Conservation (phyloP, 2,329 filamentous ascomycete genomes). For the Penicillium sp. region DNA sequence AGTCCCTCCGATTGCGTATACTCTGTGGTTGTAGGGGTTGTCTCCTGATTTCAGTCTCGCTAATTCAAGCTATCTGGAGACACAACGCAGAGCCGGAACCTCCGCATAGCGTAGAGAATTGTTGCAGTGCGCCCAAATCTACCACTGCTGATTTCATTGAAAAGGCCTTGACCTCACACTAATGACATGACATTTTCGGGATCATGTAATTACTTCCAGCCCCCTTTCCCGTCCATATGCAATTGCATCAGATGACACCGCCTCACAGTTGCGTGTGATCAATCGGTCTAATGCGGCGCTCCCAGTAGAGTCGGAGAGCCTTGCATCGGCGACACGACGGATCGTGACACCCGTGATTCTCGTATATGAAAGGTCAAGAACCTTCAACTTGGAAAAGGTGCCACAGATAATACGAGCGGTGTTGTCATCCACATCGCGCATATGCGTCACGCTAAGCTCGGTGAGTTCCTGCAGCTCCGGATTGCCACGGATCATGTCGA, state of each 20-base stretch:
- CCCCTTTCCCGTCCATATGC: constrained; percentile 28
- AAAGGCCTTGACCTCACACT: background rate
- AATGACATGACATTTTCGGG: too few relatives aligned
- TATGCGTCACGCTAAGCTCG: constrained; percentile 26
- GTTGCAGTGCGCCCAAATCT: too few relatives aligned
- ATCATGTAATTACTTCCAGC: constrained; percentile 22
- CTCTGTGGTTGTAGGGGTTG: too few relatives aligned
- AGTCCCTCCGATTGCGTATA: too few relatives aligned
- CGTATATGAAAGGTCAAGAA: constrained; percentile 31
- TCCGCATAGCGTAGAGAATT: too few relatives aligned
- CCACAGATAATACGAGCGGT: constrained; percentile 15
- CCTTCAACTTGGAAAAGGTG: constrained; percentile 24
- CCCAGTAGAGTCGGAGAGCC: constrained; percentile 3
- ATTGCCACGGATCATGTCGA: constrained; percentile 10
- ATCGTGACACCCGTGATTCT: constrained; percentile 31
- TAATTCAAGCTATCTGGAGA: too few relatives aligned
- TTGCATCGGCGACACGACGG: constrained; percentile 27
- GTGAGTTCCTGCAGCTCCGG: constrained; percentile 18
- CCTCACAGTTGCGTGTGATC: constrained; percentile 24
- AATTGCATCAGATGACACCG: constrained; percentile 30
- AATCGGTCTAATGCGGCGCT: constrained; percentile 21
- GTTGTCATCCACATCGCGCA: constrained; percentile 24
- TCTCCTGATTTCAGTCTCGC: too few relatives aligned
- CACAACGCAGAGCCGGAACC: too few relatives aligned
- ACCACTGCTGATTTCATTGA: too few relatives aligned